phyloP scores from a whole-genome alignment of 2,329 filamentous ascomycete genomes.

The Colletotrichum sojae region DNA sequence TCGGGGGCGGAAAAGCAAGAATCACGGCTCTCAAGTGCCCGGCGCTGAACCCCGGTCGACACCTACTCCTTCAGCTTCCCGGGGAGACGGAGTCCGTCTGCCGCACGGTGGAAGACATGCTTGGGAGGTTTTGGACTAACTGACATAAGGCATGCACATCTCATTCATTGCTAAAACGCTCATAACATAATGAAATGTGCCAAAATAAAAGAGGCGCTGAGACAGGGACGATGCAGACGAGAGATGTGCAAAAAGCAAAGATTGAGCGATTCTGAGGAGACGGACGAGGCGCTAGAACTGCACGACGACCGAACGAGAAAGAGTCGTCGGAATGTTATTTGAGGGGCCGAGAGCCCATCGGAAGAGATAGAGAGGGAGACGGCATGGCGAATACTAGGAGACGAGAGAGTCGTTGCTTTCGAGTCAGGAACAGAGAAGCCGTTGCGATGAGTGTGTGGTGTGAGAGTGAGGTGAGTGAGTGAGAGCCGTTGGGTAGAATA shows the following conservation, averaged over 20 bases:
- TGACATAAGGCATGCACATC: constrained; percentile 39
- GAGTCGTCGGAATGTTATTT: constrained; percentile 25
- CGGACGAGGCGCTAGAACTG: constrained; percentile 35
- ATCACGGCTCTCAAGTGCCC: not conserved
- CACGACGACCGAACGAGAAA: constrained; percentile 34
- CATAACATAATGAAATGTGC: not conserved
- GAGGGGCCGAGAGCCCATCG: constrained; percentile 19
- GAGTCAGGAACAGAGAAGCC: constrained; percentile 9
- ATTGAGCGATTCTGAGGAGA: constrained; percentile 27
- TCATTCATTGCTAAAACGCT: constrained; percentile 28
- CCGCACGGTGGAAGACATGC: constrained; percentile 15
- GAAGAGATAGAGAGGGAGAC: constrained; percentile 15
- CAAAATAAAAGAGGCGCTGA: constrained; percentile 31
- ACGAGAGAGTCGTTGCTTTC: not conserved
- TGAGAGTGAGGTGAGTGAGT: not conserved
- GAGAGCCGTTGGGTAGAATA: constrained; percentile 4
- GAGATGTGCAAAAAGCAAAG: constrained; percentile 40
- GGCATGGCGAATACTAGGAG: not conserved
- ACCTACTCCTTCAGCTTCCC: not conserved
- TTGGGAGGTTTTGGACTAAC: not conserved
- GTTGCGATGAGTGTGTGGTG: constrained; percentile 5
- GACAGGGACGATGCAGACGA: constrained; percentile 39
- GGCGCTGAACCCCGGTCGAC: constrained; percentile 28
- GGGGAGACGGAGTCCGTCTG: not conserved
- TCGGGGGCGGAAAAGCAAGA: constrained; percentile 25